Evolutionary conservation across 176 grass and related monocot species (phyloP), one percentile per base, ranked within the genome.

Genomic region (Juncus inflexus): DNA sequence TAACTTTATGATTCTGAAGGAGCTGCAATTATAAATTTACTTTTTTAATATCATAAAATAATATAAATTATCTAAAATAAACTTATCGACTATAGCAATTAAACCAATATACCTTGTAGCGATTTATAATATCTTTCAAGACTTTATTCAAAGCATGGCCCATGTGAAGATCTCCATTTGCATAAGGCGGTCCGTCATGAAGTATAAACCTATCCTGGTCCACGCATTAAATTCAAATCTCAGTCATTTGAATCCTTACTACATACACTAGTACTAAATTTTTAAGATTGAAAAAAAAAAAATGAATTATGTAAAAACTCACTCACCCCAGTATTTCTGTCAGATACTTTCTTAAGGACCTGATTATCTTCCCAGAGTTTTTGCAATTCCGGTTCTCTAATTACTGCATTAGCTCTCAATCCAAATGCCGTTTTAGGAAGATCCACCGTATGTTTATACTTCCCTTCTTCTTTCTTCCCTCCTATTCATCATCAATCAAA

Each of bases 91-190:
- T 52, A 8, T 52, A 8, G 12, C 49, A 8, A 7, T 52, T 8
- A 52, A 52, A 52, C 49, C 12, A 28, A 68, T 14, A 8, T 83
- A 96, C 91, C 91, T 97, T 97, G 77, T 97, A 97, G 13, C 92
- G 87, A 56, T 97, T 97, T 64, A 97, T 97, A 77, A 97, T 86
- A 77, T 97, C 92, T 80, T 97, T 97, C 50, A 97, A 76, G 61
- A 97, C 85, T 67, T 91, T 97, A 77, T 97, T 97, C 67, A 97
- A 59, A 2, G 92, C 92, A 74, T 97, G 92, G 7, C 87, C 92
- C 84, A 97, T 97, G 63, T 97, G 92, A 50, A 97, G 87, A 79
- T 83, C 86, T 12, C 92, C 92, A 76, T 97, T 97, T 47, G 92
- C 92, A 81, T 97, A 97, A 35, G 92, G 92, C 11, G 92, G 92